Evolutionary conservation across 805 yeast genomes (phyloP), one percentile per base, ranked within the genome.

Genomic region (Suhomyces sp.): DNA sequence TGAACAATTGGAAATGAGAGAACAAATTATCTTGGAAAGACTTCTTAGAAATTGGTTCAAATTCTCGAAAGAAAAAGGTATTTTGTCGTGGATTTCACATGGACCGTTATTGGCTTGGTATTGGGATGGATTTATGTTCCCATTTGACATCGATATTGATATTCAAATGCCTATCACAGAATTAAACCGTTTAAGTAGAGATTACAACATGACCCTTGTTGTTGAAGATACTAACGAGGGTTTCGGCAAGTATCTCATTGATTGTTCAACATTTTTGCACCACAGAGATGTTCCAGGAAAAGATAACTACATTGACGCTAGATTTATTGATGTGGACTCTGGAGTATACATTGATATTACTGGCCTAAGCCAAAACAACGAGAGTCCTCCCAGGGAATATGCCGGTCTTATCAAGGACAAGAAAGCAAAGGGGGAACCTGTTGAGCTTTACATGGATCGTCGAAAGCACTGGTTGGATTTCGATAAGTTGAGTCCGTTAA

Each of bases 401-500:
- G 40, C 40, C 13, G 35, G 22, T 12, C 33, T 39, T 34, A 36
- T 56, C 28, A 49, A 46, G 33, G 33, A 37, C 16, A 50, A 52
- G 24, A 42, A 49, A 11, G 19, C 50, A n/a, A 41, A 48, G 11
- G 47, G 41, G 6, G 50, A 44, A 31, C 20, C 44, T 4, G 46
- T 49, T 10, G 53, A 53, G 36, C 41, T 54, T 24, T 58, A 56
- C 35, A 54, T 56, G 60, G 64, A 59, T 40, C 39, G 65, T 37
- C 45, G 64, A 40, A 60, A 56, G 42, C 65, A 60, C 39, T 58
- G 62, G 60, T 36, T 50, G 16, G 46, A 42, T 27, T 51, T 48
- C 28, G 57, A 53, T 28, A 55, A 40, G 28, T 12, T 46, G 4
- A 36, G 37, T 12, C 46, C 44, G 1, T 35, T 46, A 23, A 34